Evolutionary conservation across 768 basidiomycete species (phyloP), one percentile per base, ranked within the genome.

Genomic region (Hygrocybe coccinea): DNA sequence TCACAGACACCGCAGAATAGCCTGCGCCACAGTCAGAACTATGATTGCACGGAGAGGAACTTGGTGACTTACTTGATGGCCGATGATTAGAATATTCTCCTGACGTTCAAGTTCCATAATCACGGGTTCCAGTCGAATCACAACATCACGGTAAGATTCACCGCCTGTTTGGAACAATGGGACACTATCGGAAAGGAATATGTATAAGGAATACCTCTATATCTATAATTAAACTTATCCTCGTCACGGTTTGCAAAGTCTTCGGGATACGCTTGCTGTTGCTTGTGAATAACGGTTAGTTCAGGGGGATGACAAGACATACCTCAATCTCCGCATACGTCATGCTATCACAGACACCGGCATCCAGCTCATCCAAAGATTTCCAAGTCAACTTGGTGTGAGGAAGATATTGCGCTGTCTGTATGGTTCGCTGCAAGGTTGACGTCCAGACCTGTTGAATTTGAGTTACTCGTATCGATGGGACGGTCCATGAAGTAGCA

Each of bases 31-130:
- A 12, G 25, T 10, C 54, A 34, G 50, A 51, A 46, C 47, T 47
- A 56, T 72, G 22, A 74, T 59, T 47, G 74, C 71, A 21, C 71
- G 67, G 62, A 65, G 36, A 47, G 25, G 35, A 62, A 9, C 58
- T 45, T 5, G 29, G 48, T 37, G 10, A 72, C 85, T 68, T 61
- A 87, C 83, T 76, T 98, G 97, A 71, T 99, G 97, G 1, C 95
- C 94, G 34, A 99, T 87, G 61, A 99, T 89, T 37, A 99, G 72
- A 56, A 99, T 93, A 67, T 99, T 95, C 71, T 95, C 90, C 69
- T 98, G 97, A 53, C 97, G 79, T 71, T 99, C 97, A 21, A 99
- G 79, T 69, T 99, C 97, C 92, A 99, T 97, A 62, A 99, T 99
- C 51, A 98, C 89, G 21, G 97, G 97, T 68, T 99, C 97, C 24